Evolutionary conservation across 768 basidiomycete species (phyloP).

Genomic region (Phanerochaete carnosa): DNA sequence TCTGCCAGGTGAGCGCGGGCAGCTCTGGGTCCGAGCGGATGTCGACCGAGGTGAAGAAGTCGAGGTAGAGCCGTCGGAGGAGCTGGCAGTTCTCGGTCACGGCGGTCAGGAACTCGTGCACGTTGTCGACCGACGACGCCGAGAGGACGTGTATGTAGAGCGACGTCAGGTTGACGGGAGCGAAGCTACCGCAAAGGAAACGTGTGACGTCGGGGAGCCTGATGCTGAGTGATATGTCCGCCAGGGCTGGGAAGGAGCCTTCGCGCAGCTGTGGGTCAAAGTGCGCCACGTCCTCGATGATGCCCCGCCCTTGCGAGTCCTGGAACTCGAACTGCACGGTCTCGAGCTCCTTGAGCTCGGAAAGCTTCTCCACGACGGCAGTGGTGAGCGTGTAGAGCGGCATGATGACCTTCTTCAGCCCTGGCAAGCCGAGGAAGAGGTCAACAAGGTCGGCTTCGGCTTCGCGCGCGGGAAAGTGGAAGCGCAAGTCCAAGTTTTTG

Average conservation of each 20-base stretch:
- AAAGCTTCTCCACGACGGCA: constrained; percentile 42
- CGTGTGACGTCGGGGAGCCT: constrained; percentile 40
- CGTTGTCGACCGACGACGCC: constrained; percentile 38
- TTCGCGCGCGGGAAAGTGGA: constrained; percentile 34
- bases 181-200: constrained; percentile 42
- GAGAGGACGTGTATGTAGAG: constrained; percentile 50
- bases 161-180: constrained; percentile 46
- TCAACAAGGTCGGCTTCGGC: constrained; percentile 39
- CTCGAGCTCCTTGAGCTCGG: constrained; percentile 39
- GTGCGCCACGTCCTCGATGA: constrained; percentile 37
- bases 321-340: constrained; percentile 53
- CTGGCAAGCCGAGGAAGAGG: constrained; percentile 38
- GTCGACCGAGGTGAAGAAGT: constrained; percentile 19
- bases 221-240: constrained; percentile 48
- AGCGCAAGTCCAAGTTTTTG: constrained; percentile 43
- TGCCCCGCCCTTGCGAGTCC: constrained; percentile 45
- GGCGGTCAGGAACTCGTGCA: constrained; percentile 41
- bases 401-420: constrained; percentile 45
- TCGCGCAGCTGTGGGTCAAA: constrained; percentile 43
- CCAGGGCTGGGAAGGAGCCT: constrained; percentile 51
- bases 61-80: constrained; percentile 42
- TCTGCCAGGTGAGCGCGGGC: constrained; percentile 30
- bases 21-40: constrained; percentile 2
- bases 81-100: constrained; percentile 45
- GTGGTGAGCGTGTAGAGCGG: constrained; percentile 53